Base-by-base conservation (phyloP, 106 monocot species). In the Dendrobium huoshanense region DNA sequence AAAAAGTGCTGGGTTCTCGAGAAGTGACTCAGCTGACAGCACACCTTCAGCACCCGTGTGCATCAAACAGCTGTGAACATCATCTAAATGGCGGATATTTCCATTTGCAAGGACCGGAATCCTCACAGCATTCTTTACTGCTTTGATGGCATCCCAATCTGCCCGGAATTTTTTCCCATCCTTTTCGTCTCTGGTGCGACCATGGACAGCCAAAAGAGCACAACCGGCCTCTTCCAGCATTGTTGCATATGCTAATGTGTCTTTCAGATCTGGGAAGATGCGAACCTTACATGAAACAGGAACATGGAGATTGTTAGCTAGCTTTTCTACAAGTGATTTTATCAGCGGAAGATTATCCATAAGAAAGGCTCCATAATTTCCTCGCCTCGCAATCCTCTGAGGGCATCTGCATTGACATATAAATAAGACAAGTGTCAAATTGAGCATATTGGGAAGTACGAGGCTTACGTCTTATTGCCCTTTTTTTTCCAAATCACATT, bases 211-310 rank as follows among this genome's bases (percentile, higher is more conserved):
- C 72, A 99, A 77, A n/a, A 99, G 91, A 41, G 99, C 88, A 73
- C 95, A 95, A 31, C 99, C 99, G 64, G 99, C 91, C 77, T 99
- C 93, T 80, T 99, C 99, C 45, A 99, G 88, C 99, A 99, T 99
- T 75, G 76, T 89, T 5, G 95, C 95, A 83, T 99, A 99, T 9
- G 87, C 81, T 58, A 99, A 80, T 10, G 99, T 99, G 75, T 99
- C 93, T 65, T 93, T 79, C 51, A 93, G 75, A 31, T 55, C 75
- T 16, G 95, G 99, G 72, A 99, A 99, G 45, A 95, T 87, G 5
- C 99, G 83, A 20, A 99, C 90, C 83, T 99, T 99, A 54, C 95
- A 95, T 48, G 99, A 99, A 64, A 99, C 93, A 19, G 99, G 99
- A 77, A 99, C 90, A 40, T 77, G 73, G 65, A 99, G 99, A 77